Conservation (phyloP, 106 monocot species). For the Allium sativum region DNA sequence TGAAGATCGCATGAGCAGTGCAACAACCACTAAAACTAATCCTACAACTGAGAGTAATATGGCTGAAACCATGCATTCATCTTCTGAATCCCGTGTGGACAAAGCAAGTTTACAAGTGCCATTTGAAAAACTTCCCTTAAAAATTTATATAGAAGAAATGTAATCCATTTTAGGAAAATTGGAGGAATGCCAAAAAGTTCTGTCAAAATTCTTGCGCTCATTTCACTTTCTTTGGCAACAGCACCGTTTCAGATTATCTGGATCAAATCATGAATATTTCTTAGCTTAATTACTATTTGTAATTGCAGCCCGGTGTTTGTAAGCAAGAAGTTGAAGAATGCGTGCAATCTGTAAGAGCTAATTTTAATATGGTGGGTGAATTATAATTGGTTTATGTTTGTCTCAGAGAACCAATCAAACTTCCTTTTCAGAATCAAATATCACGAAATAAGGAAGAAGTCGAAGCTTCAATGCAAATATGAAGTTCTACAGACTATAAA, state of each 20-base stretch:
- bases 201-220: too few relatives aligned
- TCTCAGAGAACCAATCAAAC: neutral
- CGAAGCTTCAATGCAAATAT: constrained; percentile 4
- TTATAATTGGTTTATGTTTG: neutral
- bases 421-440: constrained; percentile 13
- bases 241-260: neutral
- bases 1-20: constrained; percentile 1
- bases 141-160: neutral
- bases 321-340: neutral
- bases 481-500: neutral
- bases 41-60: neutral
- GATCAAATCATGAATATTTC: neutral
- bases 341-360: constrained; percentile 11
- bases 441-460: constrained; percentile 7
- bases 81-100: constrained; percentile 1
- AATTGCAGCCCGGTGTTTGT: neutral
- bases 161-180: neutral
- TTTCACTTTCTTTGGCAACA: too few relatives aligned
- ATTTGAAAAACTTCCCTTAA: neutral
- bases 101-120: constrained; percentile 11
- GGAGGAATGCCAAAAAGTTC: too few relatives aligned
- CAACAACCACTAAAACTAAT: constrained; percentile 1
- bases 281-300: neutral
- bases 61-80: neutral
- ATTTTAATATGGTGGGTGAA: neutral